These are phyloP conservation scores for Croton laevigatus DNA, from an alignment of 441 rosid genomes.

Conservation along the genomic window DNA sequence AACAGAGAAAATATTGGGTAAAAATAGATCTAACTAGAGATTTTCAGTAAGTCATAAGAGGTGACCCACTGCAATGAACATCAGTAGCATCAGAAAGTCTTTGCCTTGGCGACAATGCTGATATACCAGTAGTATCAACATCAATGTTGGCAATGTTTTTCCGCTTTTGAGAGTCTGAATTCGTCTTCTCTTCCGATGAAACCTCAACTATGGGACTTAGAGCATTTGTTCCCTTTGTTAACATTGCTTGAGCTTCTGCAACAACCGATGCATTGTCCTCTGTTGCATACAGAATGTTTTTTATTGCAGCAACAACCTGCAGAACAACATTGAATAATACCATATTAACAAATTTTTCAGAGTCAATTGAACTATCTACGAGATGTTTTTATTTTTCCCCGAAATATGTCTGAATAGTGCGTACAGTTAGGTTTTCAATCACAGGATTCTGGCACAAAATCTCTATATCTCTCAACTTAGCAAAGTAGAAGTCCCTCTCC, in stretches of 20 bases:
- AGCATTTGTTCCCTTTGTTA: slow-evolving; percentile 40
- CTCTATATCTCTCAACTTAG: slow-evolving; percentile 84
- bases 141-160: slow-evolving; percentile 68
- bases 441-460: slow-evolving; percentile 73
- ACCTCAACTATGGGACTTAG: slow-evolving; percentile 70
- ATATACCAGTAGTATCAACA: slow-evolving; percentile 64
- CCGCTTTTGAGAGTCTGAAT: slow-evolving; percentile 63
- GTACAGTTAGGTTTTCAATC: slow-evolving; percentile 64
- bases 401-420: not conserved
- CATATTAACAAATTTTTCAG: not conserved
- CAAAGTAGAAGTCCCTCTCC: slow-evolving; percentile 94
- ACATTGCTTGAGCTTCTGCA: slow-evolving; percentile 69
- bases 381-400: not conserved
- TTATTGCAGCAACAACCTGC: slow-evolving; percentile 78
- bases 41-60: slow-evolving; percentile 75
- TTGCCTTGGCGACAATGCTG: slow-evolving; percentile 74
- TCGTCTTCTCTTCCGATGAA: slow-evolving; percentile 61
- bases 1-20: not conserved
- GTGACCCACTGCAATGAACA: slow-evolving; percentile 85
- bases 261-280: slow-evolving; percentile 65
- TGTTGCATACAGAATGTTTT: slow-evolving; percentile 73
- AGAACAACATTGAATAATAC: slow-evolving; percentile 1
- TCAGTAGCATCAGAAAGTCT: slow-evolving; percentile 85
- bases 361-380: not conserved
- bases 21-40: not conserved